These are phyloP conservation scores for Epichloe elymi DNA, from an alignment of 2,329 filamentous ascomycete genomes.

Conservation along the genomic window DNA sequence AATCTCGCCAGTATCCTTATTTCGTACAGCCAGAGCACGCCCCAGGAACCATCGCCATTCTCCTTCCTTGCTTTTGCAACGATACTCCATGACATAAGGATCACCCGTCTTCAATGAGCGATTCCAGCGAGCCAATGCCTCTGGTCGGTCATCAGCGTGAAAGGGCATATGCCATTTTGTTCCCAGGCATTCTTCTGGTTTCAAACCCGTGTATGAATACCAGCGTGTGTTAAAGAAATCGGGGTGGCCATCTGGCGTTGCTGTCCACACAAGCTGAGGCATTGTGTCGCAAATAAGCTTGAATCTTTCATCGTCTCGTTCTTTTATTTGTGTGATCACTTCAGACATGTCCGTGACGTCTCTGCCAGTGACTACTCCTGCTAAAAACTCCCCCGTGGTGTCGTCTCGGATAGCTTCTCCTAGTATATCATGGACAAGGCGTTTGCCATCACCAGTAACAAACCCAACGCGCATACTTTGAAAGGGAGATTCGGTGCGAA, in stretches of 20 bases:
- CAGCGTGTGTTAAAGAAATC: conserved; percentile 70
- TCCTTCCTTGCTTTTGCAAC: conserved; percentile 52
- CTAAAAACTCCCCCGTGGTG: conserved; percentile 58
- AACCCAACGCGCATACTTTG: conserved; percentile 49
- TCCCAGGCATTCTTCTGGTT: conserved; percentile 47
- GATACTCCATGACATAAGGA: conserved; percentile 57
- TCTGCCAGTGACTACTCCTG: conserved; percentile 57
- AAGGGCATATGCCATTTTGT: conserved; percentile 50
- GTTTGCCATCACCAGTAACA: conserved; percentile 37
- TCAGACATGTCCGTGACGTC: conserved; percentile 60
- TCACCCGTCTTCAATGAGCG: conserved; percentile 54
- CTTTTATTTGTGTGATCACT: conserved; percentile 55
- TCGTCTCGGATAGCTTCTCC: conserved; percentile 58
- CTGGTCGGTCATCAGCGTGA: conserved; percentile 54
- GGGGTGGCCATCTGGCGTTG: conserved; percentile 48
- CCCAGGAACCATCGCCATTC: conserved; percentile 71
- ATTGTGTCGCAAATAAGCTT: conserved; percentile 63
- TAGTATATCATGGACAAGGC: conserved; percentile 48
- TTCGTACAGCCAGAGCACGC: conserved; percentile 53
- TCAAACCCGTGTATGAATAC: conserved; percentile 65
- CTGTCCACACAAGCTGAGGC: conserved; percentile 63
- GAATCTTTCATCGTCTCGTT: conserved; percentile 61
- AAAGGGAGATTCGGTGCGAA: conserved; percentile 48
- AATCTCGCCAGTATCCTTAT: conserved; percentile 52
- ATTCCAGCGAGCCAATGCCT: conserved; percentile 43